Base-by-base conservation (phyloP, 768 basidiomycete genomes). In the Kwoniella sp. region DNA sequence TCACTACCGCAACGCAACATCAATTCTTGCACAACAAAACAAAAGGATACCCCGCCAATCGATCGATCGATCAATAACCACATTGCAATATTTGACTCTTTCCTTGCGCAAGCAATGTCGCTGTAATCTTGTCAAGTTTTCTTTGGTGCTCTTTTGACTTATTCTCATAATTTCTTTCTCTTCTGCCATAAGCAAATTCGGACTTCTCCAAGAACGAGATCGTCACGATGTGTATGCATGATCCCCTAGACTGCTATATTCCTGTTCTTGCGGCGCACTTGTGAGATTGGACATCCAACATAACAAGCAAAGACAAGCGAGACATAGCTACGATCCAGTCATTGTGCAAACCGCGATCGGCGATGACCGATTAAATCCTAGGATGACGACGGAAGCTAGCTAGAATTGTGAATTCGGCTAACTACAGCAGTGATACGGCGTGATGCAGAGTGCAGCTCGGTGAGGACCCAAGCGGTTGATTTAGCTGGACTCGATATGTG, bases 201-300 rank as follows among this genome's bases (percentile, higher is more conserved):
- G 37, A 25, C 26, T 22, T 58, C 46, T 25, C 25, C 13, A 17
- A 37, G 46, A 10, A 30, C 33, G 49, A 50, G 47, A 59, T 47
- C 50, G 58, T 44, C 25, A 60, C 47, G 49, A 44, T 56, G 62
- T 64, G 48, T 40, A 64, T 64, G 49, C 55, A 58, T 56, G 47
- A 56, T 51, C 19, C 12, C 19, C 22, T 47, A n/a, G 49, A 48
- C 57, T 44, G 40, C 40, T 9, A 44, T 9, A 9, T n/a, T n/a
- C n/a, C n/a, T n/a, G n/a, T n/a, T n/a, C n/a, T n/a, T n/a, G n/a
- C n/a, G n/a, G n/a, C n/a, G n/a, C n/a, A n/a, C n/a, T n/a, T n/a
- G n/a, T n/a, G n/a, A n/a, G n/a, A n/a, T n/a, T n/a, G n/a, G n/a
- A n/a, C n/a, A n/a, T n/a, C n/a, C n/a, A n/a, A n/a, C n/a, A n/a